These are phyloP conservation scores for Syzygium jambos DNA, from an alignment of 345 rosid species.

Conservation along the genomic window DNA sequence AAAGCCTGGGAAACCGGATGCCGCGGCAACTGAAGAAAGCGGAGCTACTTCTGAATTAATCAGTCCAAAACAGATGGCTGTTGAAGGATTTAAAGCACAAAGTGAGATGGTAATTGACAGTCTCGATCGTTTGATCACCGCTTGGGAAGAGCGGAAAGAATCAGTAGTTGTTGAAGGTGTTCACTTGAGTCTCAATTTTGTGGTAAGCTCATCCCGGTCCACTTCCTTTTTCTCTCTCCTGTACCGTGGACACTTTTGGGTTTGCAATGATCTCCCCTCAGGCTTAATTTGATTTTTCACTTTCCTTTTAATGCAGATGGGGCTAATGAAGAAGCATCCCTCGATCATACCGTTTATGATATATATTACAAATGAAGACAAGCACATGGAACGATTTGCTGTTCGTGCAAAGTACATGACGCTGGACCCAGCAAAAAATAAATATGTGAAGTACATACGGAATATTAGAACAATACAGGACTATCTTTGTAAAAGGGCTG, in stretches of 20 bases:
- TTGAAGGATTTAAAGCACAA: constrained; percentile 96
- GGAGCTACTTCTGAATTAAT: constrained; percentile 33
- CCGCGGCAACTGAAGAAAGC: constrained; percentile 21
- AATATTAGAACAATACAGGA: constrained; percentile 97
- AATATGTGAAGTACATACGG: constrained; percentile 87
- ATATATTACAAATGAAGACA: constrained; percentile 88
- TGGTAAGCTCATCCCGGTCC: constrained; percentile 35
- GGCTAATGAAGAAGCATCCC: constrained; percentile 98
- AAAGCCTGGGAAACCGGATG: constrained; percentile 33
- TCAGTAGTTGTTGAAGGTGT: constrained; percentile 99
- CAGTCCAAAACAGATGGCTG: constrained; percentile 87
- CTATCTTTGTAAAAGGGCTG: constrained; percentile 86
- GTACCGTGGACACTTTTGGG: not conserved
- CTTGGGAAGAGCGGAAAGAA: constrained; percentile 97
- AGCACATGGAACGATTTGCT: constrained; percentile 96
- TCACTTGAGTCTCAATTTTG: constrained; percentile 97
- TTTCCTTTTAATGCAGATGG: constrained; percentile 57
- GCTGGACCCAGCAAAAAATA: constrained; percentile 88
- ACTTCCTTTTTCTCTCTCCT: not conserved
- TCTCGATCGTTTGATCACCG: constrained; percentile 92
- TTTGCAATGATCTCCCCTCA: not conserved
- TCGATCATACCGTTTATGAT: constrained; percentile 97
- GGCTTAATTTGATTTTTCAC: not conserved
- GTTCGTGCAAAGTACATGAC: constrained; percentile 99
- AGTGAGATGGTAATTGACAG: constrained; percentile 99